Evolutionary conservation across 176 grass and related monocot genomes (phyloP), one percentile per base, ranked within the genome.

Genomic region (Aegilops sharonensis): DNA sequence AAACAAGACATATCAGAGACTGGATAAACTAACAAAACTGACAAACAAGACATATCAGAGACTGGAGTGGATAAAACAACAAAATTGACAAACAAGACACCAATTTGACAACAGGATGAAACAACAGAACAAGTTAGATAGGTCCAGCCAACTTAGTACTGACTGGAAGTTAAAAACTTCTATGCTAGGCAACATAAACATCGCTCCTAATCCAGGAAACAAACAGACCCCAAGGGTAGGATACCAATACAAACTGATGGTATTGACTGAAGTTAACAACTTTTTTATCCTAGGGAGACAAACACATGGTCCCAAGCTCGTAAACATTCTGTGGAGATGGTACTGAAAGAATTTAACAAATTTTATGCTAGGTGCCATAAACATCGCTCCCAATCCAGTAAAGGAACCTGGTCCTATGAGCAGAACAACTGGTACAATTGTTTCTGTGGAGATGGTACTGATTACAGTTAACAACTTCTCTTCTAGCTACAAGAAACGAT

Each of bases 1-100:
- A 87, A 57, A 79, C 57, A 88, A 78, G 60, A 88, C 42, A n/a
- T 81, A 93, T 91, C 89, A 93, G 83, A 84, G 23, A 90, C 72
- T 85, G 30, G 1, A 85, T 88, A 56, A 81, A 75, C 35, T 4
- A 80, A 67, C 68, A 40, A 72, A 80, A 82, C 63, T 57, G 42
- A 77, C 69, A 91, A 57, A 79, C 47, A 88, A 73, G 48, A 88
- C 34, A n/a, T 81, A 93, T 86, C 89, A 93, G 86, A 86, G 23
- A 90, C 78, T 85, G 50, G 42, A 45, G 42, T 12, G 11, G 3
- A 88, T 88, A 64, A 81, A 81, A 80, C 25, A 79, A 67, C 82
- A 40, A 84, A 79, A 82, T 31, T 6, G 74, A 68, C 77, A 42
- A 84, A 75, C 63, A 87, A 87, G 31, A 78, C 20, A 64, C 31